phyloP scores from a whole-genome alignment of 2,329 filamentous ascomycete genomes.

The Hypoxylon sp. region DNA sequence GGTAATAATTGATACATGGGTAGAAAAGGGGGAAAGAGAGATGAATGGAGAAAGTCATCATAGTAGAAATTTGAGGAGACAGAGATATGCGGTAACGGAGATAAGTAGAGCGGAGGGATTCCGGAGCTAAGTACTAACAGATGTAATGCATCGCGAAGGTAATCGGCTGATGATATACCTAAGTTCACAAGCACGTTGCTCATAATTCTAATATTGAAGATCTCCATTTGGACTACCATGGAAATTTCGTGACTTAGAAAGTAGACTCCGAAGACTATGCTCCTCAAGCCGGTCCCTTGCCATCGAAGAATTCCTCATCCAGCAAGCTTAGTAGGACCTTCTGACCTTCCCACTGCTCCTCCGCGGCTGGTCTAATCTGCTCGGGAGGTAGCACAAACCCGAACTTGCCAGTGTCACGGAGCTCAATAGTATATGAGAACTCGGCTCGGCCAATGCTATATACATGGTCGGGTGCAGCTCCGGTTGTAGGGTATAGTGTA shows the following conservation, averaged over 20 bases:
- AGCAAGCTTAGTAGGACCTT: slow-evolving; percentile 54
- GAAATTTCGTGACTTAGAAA: neutral
- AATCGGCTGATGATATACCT: neutral
- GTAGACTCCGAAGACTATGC: neutral
- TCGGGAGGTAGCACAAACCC: slow-evolving; percentile 51
- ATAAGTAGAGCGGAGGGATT: neutral
- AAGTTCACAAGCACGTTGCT: neutral
- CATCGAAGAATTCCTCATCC: slow-evolving; percentile 57
- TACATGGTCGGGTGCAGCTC: slow-evolving; percentile 48
- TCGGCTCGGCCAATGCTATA: slow-evolving; percentile 47
- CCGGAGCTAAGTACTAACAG: neutral
- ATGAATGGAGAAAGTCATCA: neutral
- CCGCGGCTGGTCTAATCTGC: slow-evolving; percentile 46
- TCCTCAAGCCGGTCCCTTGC: slow-evolving; percentile 44
- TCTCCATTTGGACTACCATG: neutral
- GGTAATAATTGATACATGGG: neutral
- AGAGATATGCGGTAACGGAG: slow-evolving; percentile 1
- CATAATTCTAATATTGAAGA: neutral
- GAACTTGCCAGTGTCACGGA: slow-evolving; percentile 46
- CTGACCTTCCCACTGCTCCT: slow-evolving; percentile 56
- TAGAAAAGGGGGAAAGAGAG: neutral
- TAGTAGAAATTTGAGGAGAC: neutral
- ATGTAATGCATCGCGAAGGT: too few species aligned
- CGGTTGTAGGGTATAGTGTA: slow-evolving; percentile 48
- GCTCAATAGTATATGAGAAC: slow-evolving; percentile 51